Percentiles rank a stretch among this genome's conserved stretches.
These are phyloP conservation scores for Acacia concinna DNA, from an alignment of 331 rosid species.

Conservation along the genomic window DNA sequence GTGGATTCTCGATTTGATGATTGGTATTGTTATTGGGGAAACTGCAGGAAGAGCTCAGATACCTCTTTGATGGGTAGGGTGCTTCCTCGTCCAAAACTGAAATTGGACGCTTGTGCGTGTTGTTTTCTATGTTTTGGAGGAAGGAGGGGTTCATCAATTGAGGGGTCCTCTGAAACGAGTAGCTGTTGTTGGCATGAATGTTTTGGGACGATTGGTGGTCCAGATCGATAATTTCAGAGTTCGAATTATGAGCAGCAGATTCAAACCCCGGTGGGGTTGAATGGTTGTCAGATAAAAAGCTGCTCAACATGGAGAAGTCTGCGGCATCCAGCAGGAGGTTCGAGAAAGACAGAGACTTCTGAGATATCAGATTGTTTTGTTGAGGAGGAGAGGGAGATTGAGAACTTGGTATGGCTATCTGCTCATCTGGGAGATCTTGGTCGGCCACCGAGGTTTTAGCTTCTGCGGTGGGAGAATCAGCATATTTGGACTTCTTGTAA, in stretches of 20 bases:
- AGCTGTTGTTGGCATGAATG: constrained; percentile 14
- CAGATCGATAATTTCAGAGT: constrained; percentile 28
- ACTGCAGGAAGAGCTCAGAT: constrained; percentile 46
- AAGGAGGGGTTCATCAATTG: constrained; percentile 30
- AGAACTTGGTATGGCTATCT: background rate
- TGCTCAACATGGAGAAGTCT: constrained; percentile 60
- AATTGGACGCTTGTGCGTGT: constrained; percentile 51
- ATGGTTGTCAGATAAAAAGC: constrained; percentile 47
- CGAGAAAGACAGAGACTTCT: constrained; percentile 62
- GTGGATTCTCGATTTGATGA: constrained; percentile 38
- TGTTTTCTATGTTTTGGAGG: constrained; percentile 31
- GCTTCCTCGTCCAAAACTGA: constrained; percentile 42
- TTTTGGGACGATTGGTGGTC: constrained; percentile 30
- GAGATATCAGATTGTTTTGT: constrained; percentile 41
- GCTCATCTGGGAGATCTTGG: constrained; percentile 36
- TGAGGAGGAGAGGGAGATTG: background rate
- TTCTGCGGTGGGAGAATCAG: constrained; percentile 36
- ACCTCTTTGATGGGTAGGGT: constrained; percentile 48
- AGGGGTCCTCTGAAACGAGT: constrained; percentile 42
- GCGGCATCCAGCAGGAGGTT: constrained; percentile 57
- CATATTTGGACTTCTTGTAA: constrained; percentile 50
- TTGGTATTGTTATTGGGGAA: constrained; percentile 27
- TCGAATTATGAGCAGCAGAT: constrained; percentile 20
- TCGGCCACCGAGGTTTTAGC: constrained; percentile 29
- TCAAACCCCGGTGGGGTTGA: constrained; percentile 37